Conservation (phyloP, 345 rosid genomes). For the Isatis tinctoria region DNA sequence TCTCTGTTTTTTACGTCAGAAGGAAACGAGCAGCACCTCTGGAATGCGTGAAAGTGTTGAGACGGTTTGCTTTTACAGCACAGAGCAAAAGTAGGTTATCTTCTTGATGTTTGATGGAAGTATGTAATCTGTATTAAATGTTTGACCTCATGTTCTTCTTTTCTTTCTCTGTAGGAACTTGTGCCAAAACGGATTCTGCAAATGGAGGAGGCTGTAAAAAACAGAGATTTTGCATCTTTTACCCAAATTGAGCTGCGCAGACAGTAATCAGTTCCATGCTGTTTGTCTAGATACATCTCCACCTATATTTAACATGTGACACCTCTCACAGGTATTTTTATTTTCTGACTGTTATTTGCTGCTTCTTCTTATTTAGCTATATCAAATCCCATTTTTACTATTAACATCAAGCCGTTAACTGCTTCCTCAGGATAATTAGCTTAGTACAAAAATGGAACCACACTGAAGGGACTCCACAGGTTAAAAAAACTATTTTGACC, state of each 20-base stretch:
- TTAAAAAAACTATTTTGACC: slow-evolving; percentile 23
- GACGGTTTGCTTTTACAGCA: slow-evolving; percentile 91
- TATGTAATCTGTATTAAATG: background rate
- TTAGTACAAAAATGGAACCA: slow-evolving; percentile 88
- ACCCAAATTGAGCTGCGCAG: slow-evolving; percentile 75
- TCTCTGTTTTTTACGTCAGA: slow-evolving; percentile 78
- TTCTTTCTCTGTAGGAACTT: slow-evolving; percentile 47
- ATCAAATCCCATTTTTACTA: background rate
- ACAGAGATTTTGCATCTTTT: slow-evolving; percentile 69
- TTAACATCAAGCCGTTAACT: background rate
- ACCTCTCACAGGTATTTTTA: slow-evolving; percentile 83
- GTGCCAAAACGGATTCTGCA: slow-evolving; percentile 78
- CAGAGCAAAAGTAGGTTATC: slow-evolving; percentile 71
- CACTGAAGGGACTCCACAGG: slow-evolving; percentile 82
- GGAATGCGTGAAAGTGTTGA: slow-evolving; percentile 98
- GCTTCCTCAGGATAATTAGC: slow-evolving; percentile 72
- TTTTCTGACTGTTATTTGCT: background rate
- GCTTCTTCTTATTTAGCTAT: background rate
- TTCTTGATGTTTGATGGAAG: slow-evolving; percentile 9
- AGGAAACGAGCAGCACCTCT: slow-evolving; percentile 96
- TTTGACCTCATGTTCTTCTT: background rate
- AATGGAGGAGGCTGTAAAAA: slow-evolving; percentile 89
- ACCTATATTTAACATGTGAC: slow-evolving; percentile 97
- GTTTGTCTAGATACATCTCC: slow-evolving; percentile 93
- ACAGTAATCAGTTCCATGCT: slow-evolving; percentile 98